phyloP scores from a whole-genome alignment of 192 early-diverging fungal species.

The Linnemannia exigua region DNA sequence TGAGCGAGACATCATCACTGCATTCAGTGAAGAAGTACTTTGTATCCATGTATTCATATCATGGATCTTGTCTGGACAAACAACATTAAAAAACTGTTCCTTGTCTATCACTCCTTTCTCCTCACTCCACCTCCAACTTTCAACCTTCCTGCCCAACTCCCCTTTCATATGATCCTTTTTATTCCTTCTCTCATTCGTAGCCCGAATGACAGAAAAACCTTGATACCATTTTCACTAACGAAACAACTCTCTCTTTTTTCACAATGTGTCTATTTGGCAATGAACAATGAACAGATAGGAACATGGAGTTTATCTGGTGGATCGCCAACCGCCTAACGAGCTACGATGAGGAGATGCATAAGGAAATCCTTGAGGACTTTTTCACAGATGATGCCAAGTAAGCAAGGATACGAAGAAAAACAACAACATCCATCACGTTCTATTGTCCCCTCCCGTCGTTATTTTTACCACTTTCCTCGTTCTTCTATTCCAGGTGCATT shows the following conservation, averaged over 20 bases:
- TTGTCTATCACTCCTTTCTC: too few species aligned
- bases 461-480: neutral
- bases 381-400: slow-evolving; percentile 65
- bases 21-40: too few species aligned
- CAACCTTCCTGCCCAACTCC: neutral
- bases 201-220: neutral
- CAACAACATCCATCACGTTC: neutral
- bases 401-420: slow-evolving; percentile 55
- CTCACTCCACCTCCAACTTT: neutral
- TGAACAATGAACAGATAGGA: too few species aligned
- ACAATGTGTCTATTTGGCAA: too few species aligned
- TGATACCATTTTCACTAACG: neutral
- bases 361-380: slow-evolving; percentile 66
- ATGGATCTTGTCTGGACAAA: neutral
- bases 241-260: slow-evolving; percentile 52
- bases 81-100: too few species aligned
- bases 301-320: slow-evolving; percentile 57
- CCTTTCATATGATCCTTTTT: slow-evolving; percentile 25
- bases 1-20: neutral
- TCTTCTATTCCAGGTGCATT: neutral
- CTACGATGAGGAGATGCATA: slow-evolving; percentile 64
- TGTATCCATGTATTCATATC: neutral
- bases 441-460: too few species aligned
- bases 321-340: slow-evolving; percentile 63
- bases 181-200: neutral